Conservation (phyloP, 2,329 filamentous ascomycete species). For the Diaporthe amygdali region DNA sequence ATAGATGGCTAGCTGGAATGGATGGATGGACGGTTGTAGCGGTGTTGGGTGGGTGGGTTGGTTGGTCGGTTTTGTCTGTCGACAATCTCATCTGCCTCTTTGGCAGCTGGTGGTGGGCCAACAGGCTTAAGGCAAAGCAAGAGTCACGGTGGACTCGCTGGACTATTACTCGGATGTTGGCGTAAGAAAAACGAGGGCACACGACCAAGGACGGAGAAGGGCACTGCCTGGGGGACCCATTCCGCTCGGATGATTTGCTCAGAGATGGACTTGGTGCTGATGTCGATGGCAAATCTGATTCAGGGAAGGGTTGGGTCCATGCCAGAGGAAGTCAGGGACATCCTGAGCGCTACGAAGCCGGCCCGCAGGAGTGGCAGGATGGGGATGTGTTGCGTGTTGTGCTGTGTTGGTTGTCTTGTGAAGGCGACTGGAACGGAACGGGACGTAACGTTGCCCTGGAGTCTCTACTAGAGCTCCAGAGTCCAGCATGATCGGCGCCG, state of each 20-base stretch:
- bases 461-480: background rate
- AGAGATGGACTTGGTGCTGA: no score
- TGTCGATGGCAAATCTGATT: no score
- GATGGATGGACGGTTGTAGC: background rate
- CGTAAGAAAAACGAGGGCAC: background rate
- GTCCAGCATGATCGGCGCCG: background rate
- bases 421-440: background rate
- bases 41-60: background rate
- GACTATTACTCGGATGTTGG: background rate
- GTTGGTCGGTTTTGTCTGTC: background rate
- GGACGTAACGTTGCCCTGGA: conserved; percentile 8
- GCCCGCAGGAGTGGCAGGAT: background rate
- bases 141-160: background rate
- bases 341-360: background rate
- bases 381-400: background rate
- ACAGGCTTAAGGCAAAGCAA: background rate
- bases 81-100: background rate
- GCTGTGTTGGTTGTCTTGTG: background rate
- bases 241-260: background rate
- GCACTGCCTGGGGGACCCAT: background rate
- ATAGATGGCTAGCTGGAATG: background rate
- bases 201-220: background rate
- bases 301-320: background rate
- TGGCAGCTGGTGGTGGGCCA: background rate
- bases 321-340: background rate